A percentile compares a stretch with the other conserved stretches of the same genome.
These are phyloP conservation scores for Backusella westeae DNA, from an alignment of 192 early-diverging fungal species.

Conservation along the genomic window DNA sequence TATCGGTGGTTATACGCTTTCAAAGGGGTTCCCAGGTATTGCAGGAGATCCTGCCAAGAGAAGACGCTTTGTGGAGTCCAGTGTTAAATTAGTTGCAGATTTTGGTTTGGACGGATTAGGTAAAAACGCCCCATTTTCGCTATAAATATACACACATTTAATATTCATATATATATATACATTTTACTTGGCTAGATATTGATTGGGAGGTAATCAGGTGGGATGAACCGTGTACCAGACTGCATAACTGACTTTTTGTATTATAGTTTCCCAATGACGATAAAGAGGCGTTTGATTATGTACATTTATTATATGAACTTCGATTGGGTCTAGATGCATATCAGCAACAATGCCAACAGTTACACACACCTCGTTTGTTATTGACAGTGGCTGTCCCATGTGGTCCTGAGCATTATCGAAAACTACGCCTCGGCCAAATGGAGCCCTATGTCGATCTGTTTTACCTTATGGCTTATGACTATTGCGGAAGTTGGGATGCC, in stretches of 20 bases:
- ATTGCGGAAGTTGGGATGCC: slow-evolving; percentile 62
- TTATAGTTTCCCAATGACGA: slow-evolving; percentile 60
- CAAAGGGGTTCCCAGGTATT: slow-evolving; percentile 65
- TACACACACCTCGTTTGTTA: slow-evolving; percentile 47
- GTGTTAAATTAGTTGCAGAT: slow-evolving; percentile 46
- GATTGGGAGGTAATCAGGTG: slow-evolving; percentile 58
- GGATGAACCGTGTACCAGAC: too few relatives aligned
- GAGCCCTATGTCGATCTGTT: slow-evolving; percentile 69
- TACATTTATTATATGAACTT: slow-evolving; percentile 69
- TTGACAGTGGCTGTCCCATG: slow-evolving; percentile 70
- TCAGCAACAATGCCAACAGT: slow-evolving; percentile 21
- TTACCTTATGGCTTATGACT: slow-evolving; percentile 94
- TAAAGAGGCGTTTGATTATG: slow-evolving; percentile 81
- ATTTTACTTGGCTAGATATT: slow-evolving; percentile 45
- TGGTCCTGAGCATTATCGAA: slow-evolving; percentile 59
- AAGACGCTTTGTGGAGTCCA: slow-evolving; percentile 54
- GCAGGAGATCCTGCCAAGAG: slow-evolving; percentile 49
- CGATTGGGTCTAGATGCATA: slow-evolving; percentile 64
- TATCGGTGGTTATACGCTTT: slow-evolving; percentile 81
- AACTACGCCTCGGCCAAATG: slow-evolving; percentile 60
- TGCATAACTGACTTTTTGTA: too few relatives aligned
- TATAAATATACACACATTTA: not conserved
- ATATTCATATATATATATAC: not conserved
- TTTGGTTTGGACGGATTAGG: slow-evolving; percentile 55
- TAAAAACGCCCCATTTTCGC: not conserved